Percentiles rank a stretch among this genome's conserved stretches.
These are phyloP conservation scores for Trypanosoma brucei DNA, from an alignment of 208 protist species.

Conservation along the genomic window DNA sequence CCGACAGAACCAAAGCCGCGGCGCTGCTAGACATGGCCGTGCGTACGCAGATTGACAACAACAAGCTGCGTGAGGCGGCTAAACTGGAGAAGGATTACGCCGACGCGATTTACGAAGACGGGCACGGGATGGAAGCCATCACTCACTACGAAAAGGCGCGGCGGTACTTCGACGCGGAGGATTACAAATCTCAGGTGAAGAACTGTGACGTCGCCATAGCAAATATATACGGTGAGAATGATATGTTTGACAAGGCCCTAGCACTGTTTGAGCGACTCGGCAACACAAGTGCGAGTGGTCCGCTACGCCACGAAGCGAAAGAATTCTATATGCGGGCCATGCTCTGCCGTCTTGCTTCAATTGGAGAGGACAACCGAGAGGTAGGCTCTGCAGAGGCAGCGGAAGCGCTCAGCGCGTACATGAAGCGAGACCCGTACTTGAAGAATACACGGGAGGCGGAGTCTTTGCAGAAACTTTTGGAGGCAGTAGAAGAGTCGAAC, in stretches of 20 bases:
- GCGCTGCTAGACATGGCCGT: conserved; percentile 63
- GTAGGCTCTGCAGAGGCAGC: conserved; percentile 60
- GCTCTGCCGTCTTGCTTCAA: conserved; percentile 73
- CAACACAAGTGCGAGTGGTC: conserved; percentile 23
- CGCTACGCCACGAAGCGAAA: conserved; percentile 82
- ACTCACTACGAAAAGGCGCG: conserved; percentile 73
- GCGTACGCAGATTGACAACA: conserved; percentile 68
- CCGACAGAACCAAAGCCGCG: conserved; percentile 51
- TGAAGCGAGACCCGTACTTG: conserved; percentile 55
- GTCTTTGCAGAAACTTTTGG: conserved; percentile 62
- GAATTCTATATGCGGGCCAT: conserved; percentile 82
- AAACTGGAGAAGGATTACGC: conserved; percentile 70
- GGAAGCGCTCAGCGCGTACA: conserved; percentile 69
- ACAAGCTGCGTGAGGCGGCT: conserved; percentile 54
- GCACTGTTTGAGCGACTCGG: conserved; percentile 80
- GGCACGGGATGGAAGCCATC: conserved; percentile 54
- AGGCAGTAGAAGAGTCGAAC: conserved; percentile 62
- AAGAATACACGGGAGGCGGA: conserved; percentile 79
- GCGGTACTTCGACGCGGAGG: conserved; percentile 79
- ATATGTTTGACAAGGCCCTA: conserved; percentile 77
- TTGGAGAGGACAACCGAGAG: conserved; percentile 70
- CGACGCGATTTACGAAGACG: conserved; percentile 50
- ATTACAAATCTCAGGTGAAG: conserved; percentile 66
- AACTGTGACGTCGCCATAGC: conserved; percentile 81
- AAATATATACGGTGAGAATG: conserved; percentile 70